Conservation (phyloP, 1,284 basidiomycete species). For the Termitomyces sp. region DNA sequence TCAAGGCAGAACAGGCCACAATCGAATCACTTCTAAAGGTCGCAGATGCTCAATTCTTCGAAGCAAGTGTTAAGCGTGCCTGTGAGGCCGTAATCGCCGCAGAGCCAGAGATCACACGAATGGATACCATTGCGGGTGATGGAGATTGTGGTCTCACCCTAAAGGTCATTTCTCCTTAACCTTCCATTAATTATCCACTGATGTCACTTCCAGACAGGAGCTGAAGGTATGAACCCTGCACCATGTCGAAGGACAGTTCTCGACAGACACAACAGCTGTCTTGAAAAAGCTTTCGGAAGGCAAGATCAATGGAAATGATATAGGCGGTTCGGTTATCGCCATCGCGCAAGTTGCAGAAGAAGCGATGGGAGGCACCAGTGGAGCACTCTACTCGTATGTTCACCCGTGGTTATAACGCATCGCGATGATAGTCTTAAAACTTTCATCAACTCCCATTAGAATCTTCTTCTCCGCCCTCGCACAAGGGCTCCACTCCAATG, state of each 20-base stretch:
- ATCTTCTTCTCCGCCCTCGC: conserved; percentile 87
- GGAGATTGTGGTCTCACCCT: conserved; percentile 82
- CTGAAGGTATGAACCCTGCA: conserved; percentile 26
- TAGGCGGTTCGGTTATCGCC: conserved; percentile 57
- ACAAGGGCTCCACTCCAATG: conserved; percentile 57
- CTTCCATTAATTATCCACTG: conserved; percentile 9
- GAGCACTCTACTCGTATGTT: conserved; percentile 82
- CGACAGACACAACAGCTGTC: conserved; percentile 37
- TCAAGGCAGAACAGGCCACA: conserved; percentile 14
- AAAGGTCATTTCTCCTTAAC: conserved; percentile 46
- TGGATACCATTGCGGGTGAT: conserved; percentile 75
- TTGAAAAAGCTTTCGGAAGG: conserved; percentile 44
- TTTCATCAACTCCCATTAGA: conserved; percentile 33
- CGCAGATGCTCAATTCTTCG: conserved; percentile 46
- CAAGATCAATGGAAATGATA: conserved; percentile 54
- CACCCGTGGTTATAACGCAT: neutral
- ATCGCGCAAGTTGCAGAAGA: conserved; percentile 78
- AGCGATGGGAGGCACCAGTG: conserved; percentile 90
- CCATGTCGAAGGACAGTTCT: neutral
- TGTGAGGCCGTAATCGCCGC: conserved; percentile 69
- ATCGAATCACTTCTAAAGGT: conserved; percentile 30
- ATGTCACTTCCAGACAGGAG: conserved; percentile 26
- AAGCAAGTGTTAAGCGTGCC: conserved; percentile 54
- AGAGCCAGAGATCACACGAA: conserved; percentile 84
- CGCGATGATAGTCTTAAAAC: neutral